Evolutionary conservation across 2,329 filamentous ascomycete species (phyloP).

Genomic region (Xylariaceae sp.): DNA sequence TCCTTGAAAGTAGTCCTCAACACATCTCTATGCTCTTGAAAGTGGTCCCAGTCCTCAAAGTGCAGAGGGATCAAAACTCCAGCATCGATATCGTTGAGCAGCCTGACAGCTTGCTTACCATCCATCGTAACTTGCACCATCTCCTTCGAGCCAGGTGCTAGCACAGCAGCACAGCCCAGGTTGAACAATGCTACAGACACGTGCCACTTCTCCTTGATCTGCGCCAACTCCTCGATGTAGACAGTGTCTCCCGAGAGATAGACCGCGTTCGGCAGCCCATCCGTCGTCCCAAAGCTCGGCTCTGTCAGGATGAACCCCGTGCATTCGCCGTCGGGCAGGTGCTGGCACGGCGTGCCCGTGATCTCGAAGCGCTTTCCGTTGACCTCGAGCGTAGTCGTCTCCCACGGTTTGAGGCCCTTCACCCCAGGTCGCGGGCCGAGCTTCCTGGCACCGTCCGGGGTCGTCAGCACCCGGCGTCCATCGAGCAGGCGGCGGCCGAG

Average conservation of each 20-base stretch:
- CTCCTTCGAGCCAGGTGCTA: conserved; percentile 13
- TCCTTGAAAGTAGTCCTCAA: conserved; percentile 28
- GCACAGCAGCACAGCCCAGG: conserved; percentile 30
- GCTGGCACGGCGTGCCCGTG: conserved; percentile 38
- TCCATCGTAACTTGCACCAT: conserved; percentile 39
- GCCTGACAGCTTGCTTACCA: conserved; percentile 33
- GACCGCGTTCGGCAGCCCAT: conserved; percentile 39
- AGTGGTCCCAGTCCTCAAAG: conserved; percentile 42
- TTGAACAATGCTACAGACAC: conserved; percentile 37
- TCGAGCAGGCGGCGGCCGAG: conserved; percentile 30
- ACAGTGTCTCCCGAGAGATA: conserved; percentile 48
- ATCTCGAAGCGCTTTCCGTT: conserved; percentile 33
- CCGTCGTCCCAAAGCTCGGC: conserved; percentile 31
- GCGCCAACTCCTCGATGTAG: conserved; percentile 36
- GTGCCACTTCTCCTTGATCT: conserved; percentile 32
- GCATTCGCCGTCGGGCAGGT: conserved; percentile 39
- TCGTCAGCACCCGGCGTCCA: conserved; percentile 36
- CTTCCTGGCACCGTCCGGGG: conserved; percentile 38
- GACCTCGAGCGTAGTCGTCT: conserved; percentile 24
- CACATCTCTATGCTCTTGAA: conserved; percentile 30
- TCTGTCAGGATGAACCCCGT: conserved; percentile 39
- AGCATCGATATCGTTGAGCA: conserved; percentile 35
- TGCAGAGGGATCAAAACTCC: conserved; percentile 43
- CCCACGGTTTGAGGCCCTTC: conserved; percentile 34
- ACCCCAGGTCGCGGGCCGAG: conserved; percentile 39